Conservation (phyloP, 352 stramenopile genomes). For the Phytophthora capsici region DNA sequence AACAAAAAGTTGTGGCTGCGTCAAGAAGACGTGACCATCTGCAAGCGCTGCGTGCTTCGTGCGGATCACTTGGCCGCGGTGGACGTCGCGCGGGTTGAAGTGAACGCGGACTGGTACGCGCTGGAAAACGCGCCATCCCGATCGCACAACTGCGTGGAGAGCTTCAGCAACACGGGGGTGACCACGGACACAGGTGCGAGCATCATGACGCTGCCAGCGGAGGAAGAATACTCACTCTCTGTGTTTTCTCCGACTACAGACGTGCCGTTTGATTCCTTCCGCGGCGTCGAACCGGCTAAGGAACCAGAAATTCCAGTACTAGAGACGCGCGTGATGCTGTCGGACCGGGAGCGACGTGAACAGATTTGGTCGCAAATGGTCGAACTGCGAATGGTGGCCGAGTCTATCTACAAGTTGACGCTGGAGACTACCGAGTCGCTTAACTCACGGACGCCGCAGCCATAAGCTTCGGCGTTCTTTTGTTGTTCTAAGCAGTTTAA, state of each 20-base stretch:
- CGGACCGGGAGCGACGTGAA: constrained; percentile 32
- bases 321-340: constrained; percentile 14
- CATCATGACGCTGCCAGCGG: constrained; percentile 8
- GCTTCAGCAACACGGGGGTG: constrained; percentile 26
- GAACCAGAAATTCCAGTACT: background rate
- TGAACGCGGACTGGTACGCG: constrained; percentile 18
- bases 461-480: background rate
- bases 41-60: constrained; percentile 37
- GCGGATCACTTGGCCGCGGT: constrained; percentile 32
- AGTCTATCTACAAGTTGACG: constrained; percentile 57
- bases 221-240: constrained; percentile 32
- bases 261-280: constrained; percentile 32
- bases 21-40: constrained; percentile 38
- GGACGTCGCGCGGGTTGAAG: constrained; percentile 35
- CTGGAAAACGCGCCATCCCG: background rate
- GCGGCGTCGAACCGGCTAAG: constrained; percentile 8
- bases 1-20: constrained; percentile 31
- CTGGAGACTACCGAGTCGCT: constrained; percentile 39
- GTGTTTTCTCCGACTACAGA: constrained; percentile 35
- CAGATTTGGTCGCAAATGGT: constrained; percentile 57
- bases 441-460: constrained; percentile 8
- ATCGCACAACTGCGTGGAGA: background rate
- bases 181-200: constrained; percentile 34
- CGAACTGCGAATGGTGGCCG: constrained; percentile 46
- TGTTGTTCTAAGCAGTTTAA: background rate